Evolutionary conservation across 441 rosid species (phyloP), one percentile per base, ranked within the genome.

Genomic region (Syzygium malaccense): DNA sequence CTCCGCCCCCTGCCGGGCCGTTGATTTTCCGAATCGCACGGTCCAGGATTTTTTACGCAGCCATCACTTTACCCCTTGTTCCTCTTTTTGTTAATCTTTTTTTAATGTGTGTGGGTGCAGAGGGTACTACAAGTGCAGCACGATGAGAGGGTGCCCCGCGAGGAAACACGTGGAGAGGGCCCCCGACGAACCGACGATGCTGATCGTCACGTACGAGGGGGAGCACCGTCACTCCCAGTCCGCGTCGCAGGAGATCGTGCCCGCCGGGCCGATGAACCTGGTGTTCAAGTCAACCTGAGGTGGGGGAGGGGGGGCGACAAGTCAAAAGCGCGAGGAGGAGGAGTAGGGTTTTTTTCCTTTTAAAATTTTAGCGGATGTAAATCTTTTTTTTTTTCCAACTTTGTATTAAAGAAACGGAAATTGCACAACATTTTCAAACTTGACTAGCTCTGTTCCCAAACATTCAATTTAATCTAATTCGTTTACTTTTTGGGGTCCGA

Each of bases 121-220:
- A 86, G 99, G 99, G n/a, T 98, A 98, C 83, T 96, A 98, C 92
- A 96, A 95, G 94, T 97, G 99, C 88, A 97, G 98, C 86, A 93
- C 95, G 2, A 58, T 95, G 55, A 91, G 97, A 91, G 98, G 97
- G 14, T 97, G 99, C 88, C 99, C 99, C 0, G 99, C 99, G 4
- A 94, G 97, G 94, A 97, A 97, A 90, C 99, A 97, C 90, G 98
- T 97, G 90, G 99, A 97, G 89, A 88, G 99, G 80, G 98, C 97
- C 4, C 89, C 92, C 1, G 99, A 96, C 85, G 98, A 97, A 91
- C 97, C 98, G 11, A 1, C 93, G 85, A 96, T 97, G 98, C 91
- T 97, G 89, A 94, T 96, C 17, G 98, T 97, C 55, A 95, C 99
- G 3, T 97, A 97, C 92, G 98, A 95, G 89, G 98, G 98, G 85